Evolutionary conservation across 345 rosid genomes (phyloP), one percentile per base, ranked within the genome.

Genomic region (Clausena lansium): DNA sequence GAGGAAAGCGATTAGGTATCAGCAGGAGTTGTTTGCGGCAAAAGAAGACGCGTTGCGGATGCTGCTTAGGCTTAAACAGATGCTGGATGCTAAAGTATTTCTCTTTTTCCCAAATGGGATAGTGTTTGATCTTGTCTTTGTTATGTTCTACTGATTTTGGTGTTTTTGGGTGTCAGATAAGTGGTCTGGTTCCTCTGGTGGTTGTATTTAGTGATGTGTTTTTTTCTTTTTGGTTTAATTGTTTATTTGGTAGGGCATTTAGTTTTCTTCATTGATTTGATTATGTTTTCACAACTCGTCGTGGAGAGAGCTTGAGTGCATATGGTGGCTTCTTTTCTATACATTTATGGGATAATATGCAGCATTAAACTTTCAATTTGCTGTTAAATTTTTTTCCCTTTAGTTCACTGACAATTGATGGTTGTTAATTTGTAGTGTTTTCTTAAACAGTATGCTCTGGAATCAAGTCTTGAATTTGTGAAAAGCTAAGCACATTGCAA

Each of bases 81-180:
- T 92, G 92, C 81, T 89, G 73, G 97, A 94, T 80, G 82, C 88
- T 77, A 96, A 94, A 97, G 99, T 94, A 79, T 71, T 39, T 67
- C 27, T 52, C 35, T 68, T 33, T 66, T 67, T 68, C 60, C 63
- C 28, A 4, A 52, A 50, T 17, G 67, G 76, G 20, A 39, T 54
- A 33, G 9, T 28, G 57, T 75, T 77, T 28, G 71, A 28, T 28
- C 39, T 79, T 76, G 11, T 19, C 72, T 33, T 55, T 61, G 7
- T 65, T 60, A 57, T 75, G 77, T 28, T 52, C 17, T 35, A 20
- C 47, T 32, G 20, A 36, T 22, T 61, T 15, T 17, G 22, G 27
- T 67, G 38, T 52, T 65, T 25, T 52, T 20, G 30, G 45, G 17
- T 3, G 52, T 55, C 67, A 13, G 71, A 57, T 25, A 22, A 64